Conservation (phyloP, 108 stramenopile genomes). For the Epithemia pelagica region DNA sequence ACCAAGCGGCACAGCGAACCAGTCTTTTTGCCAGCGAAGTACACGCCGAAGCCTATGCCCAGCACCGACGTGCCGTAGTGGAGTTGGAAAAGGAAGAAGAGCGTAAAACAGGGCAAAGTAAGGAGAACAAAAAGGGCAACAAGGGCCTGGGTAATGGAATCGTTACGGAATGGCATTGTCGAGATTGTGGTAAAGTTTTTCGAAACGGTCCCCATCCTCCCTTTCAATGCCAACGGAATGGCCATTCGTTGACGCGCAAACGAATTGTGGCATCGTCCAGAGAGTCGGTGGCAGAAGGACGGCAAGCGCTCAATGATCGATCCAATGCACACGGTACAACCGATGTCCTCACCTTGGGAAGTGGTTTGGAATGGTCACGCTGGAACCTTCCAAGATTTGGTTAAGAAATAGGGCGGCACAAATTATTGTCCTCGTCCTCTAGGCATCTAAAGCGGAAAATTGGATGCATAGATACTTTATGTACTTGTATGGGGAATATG, state of each 20-base stretch:
- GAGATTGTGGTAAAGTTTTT: conserved; percentile 25
- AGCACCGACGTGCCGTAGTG: conserved; percentile 35
- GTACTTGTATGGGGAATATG: too few species aligned
- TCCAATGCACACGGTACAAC: conserved; percentile 44
- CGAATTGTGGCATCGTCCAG: conserved; percentile 21
- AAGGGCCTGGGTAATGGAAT: conserved; percentile 2
- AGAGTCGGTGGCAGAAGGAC: conserved; percentile 26
- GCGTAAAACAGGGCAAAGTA: conserved; percentile 10
- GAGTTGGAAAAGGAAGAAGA: conserved; percentile 55
- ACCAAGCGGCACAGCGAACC: conserved; percentile 33
- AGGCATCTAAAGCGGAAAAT: too few species aligned
- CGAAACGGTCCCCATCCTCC: not conserved
- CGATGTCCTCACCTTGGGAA: conserved; percentile 38
- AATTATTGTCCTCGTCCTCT: too few species aligned
- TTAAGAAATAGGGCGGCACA: too few species aligned
- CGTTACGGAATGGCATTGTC: conserved; percentile 44
- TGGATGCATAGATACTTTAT: too few species aligned
- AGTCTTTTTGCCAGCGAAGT: conserved; percentile 66
- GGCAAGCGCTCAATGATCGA: conserved; percentile 40
- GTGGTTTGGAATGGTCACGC: conserved; percentile 65
- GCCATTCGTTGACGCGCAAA: conserved; percentile 40
- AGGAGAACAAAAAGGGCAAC: conserved; percentile 8
- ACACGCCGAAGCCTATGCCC: conserved; percentile 64
- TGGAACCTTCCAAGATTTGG: too few species aligned
- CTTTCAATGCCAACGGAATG: conserved; percentile 16